phyloP scores from a whole-genome alignment of 169 alveolate species.

The Plasmodium billcollinsi region DNA sequence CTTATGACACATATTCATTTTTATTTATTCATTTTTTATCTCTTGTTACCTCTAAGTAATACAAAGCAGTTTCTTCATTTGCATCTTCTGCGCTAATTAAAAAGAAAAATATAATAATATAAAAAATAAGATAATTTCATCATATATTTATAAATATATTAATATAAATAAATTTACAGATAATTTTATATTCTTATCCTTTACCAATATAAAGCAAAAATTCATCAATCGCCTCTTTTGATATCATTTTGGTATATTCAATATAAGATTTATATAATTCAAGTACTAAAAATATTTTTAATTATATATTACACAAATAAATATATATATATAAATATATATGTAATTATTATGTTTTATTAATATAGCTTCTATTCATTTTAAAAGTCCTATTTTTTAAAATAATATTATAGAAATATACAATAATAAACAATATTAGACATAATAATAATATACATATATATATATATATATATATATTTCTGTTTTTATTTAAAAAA shows the following conservation, averaged over 20 bases:
- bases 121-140: not conserved
- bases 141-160: not conserved
- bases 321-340: too few relatives aligned
- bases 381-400: too few relatives aligned
- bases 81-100: conserved; percentile 60
- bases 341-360: too few relatives aligned
- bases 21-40: not conserved
- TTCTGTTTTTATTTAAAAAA: too few relatives aligned
- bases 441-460: too few relatives aligned
- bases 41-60: conserved; percentile 39
- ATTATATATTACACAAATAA: not conserved
- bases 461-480: too few relatives aligned
- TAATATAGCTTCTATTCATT: too few relatives aligned
- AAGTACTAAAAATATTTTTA: too few relatives aligned
- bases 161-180: not conserved
- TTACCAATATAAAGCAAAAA: conserved; percentile 64
- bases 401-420: too few relatives aligned
- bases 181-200: not conserved
- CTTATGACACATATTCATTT: not conserved
- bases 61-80: conserved; percentile 59
- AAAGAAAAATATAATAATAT: too few relatives aligned
- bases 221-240: conserved; percentile 39
- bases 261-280: too few relatives aligned
- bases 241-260: conserved; percentile 12
- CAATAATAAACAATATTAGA: too few relatives aligned